phyloP scores from a whole-genome alignment of 1,284 basidiomycete genomes.

The Trichosporon coremiiforme region DNA sequence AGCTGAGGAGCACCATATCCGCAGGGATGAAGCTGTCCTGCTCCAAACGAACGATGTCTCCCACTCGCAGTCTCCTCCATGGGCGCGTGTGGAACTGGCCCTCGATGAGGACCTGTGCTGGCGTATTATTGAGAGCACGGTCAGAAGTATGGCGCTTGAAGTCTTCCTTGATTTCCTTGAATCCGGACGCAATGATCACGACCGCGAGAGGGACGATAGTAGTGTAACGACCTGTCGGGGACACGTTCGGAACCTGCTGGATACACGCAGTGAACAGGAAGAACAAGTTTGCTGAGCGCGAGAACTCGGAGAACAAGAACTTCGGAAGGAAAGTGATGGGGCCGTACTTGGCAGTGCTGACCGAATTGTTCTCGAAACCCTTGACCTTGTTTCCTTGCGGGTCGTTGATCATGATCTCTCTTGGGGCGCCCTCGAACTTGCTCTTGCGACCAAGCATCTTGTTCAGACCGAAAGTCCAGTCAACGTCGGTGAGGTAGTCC shows the following conservation, averaged over 20 bases:
- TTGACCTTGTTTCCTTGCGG: conserved; percentile 59
- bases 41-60: conserved; percentile 88
- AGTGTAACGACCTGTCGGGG: conserved; percentile 92
- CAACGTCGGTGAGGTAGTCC: conserved; percentile 50
- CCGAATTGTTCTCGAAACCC: conserved; percentile 78
- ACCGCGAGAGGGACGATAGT: conserved; percentile 90
- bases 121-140: conserved; percentile 82
- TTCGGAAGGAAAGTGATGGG: conserved; percentile 85
- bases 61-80: conserved; percentile 88
- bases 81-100: conserved; percentile 72
- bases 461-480: conserved; percentile 54
- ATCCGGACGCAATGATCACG: conserved; percentile 91
- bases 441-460: conserved; percentile 45
- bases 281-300: conserved; percentile 98
- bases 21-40: conserved; percentile 95
- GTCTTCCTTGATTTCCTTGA: conserved; percentile 96
- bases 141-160: conserved; percentile 93
- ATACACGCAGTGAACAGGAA: conserved; percentile 98
- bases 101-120: conserved; percentile 71
- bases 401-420: conserved; percentile 70
- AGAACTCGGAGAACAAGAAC: conserved; percentile 71
- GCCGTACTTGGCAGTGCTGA: conserved; percentile 97
- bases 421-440: conserved; percentile 53
- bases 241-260: conserved; percentile 97
- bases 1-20: conserved; percentile 83